Conservation (phyloP, 805 yeast genomes). For the Yamadazyma ubonensis region DNA sequence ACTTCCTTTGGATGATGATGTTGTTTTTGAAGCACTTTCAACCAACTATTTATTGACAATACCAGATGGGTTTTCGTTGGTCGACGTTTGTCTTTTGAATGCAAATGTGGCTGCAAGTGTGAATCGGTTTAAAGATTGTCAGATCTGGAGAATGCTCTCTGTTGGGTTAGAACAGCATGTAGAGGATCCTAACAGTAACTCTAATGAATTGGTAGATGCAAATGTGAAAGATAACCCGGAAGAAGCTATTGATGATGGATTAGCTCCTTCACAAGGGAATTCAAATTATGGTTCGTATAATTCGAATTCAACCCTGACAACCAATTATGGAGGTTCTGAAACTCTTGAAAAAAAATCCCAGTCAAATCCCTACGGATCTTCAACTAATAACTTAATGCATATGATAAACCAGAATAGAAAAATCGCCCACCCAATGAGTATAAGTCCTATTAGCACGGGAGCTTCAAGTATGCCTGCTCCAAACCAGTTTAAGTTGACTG, state of each 20-base stretch:
- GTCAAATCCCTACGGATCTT: conserved; percentile 17
- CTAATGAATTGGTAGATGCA: neutral
- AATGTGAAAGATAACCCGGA: neutral
- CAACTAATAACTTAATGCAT: conserved; percentile 23
- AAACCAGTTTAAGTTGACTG: conserved; percentile 22
- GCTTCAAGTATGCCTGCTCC: conserved; percentile 14
- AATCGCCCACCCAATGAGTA: conserved; percentile 13
- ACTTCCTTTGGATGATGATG: conserved; percentile 41
- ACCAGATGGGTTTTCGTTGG: conserved; percentile 49
- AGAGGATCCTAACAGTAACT: neutral
- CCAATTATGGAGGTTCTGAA: conserved; percentile 32
- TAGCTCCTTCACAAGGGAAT: conserved; percentile 15
- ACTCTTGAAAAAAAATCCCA: conserved; percentile 12
- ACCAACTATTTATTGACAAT: conserved; percentile 46
- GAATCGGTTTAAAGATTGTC: conserved; percentile 52
- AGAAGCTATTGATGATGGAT: neutral
- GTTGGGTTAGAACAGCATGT: conserved; percentile 42
- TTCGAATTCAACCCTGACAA: conserved; percentile 41
- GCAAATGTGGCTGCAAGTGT: conserved; percentile 55
- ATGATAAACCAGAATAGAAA: conserved; percentile 22
- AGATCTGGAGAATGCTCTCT: conserved; percentile 60
- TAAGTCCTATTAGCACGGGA: conserved; percentile 19
- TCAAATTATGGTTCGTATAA: conserved; percentile 39
- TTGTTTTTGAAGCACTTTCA: conserved; percentile 48
- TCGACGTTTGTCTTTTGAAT: conserved; percentile 58